Conservation (phyloP, 768 basidiomycete genomes). For the Trichaptum fuscoviolaceum region DNA sequence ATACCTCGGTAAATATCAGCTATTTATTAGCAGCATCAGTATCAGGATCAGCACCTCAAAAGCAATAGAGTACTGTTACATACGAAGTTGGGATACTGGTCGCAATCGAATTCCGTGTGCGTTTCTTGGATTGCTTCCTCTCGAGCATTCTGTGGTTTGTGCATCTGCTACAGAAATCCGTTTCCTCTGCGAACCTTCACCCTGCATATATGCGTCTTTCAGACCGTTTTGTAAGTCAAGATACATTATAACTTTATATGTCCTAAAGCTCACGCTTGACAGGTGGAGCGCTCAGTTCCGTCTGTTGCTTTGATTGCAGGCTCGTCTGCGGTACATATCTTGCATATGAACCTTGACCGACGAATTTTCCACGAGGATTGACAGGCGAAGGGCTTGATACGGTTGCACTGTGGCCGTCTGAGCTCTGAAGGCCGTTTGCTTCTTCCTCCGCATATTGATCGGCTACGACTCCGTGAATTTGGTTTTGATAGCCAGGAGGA, state of each 20-base stretch:
- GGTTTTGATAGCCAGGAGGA: conserved; percentile 8
- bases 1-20: conserved; percentile 76
- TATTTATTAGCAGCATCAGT: conserved; percentile 25
- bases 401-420: neutral
- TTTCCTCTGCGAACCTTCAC: conserved; percentile 6
- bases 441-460: neutral
- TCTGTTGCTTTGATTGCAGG: conserved; percentile 4
- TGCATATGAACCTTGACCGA: neutral
- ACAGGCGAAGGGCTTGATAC: neutral
- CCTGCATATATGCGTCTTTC: conserved; percentile 7
- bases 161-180: neutral
- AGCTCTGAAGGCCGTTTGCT: neutral
- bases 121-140: conserved; percentile 28
- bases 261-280: neutral
- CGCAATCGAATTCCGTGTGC: conserved; percentile 48
- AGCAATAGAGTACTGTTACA: too few species aligned
- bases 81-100: conserved; percentile 71
- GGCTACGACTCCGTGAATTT: neutral
- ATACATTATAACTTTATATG: neutral
- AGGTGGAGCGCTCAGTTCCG: conserved; percentile 11
- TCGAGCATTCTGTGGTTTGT: neutral
- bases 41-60: too few species aligned
- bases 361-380: neutral
- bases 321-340: neutral
- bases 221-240: neutral